Conservation (phyloP, 1,284 basidiomycete genomes). For the Ceratorhiza oryzae-sativae region DNA sequence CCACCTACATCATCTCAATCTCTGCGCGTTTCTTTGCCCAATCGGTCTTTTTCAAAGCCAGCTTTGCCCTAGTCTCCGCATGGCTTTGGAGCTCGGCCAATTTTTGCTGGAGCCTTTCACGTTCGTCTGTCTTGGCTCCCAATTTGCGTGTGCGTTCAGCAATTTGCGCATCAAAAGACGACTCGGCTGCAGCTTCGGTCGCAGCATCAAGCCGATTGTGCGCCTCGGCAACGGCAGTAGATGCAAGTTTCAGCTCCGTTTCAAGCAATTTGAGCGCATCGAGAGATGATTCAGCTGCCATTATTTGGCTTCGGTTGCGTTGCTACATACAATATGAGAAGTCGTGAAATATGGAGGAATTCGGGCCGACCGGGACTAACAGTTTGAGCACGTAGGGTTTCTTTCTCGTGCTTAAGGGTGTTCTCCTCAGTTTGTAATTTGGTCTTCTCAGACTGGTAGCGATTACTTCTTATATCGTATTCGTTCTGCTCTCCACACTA, state of each 20-base stretch:
- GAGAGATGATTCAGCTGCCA: conserved; percentile 60
- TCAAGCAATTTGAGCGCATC: conserved; percentile 65
- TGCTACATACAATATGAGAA: conserved; percentile 50
- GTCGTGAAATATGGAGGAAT: conserved; percentile 2
- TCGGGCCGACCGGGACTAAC: conserved; percentile 54
- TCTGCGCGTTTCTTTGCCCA: conserved; percentile 69
- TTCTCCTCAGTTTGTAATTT: conserved; percentile 44
- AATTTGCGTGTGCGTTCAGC: conserved; percentile 33
- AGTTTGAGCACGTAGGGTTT: conserved; percentile 32
- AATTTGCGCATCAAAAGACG: conserved; percentile 35
- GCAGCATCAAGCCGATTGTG: conserved; percentile 59
- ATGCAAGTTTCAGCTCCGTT: conserved; percentile 58
- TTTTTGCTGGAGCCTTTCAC: conserved; percentile 68
- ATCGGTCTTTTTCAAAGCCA: conserved; percentile 79
- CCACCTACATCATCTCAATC: conserved; percentile 68
- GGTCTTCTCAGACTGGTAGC: conserved; percentile 49
- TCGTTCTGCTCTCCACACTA: conserved; percentile 26
- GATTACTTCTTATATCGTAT: conserved; percentile 42
- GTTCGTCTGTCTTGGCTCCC: conserved; percentile 48
- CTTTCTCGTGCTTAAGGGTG: conserved; percentile 40
- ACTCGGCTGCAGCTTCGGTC: conserved; percentile 60
- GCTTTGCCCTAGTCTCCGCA: conserved; percentile 80
- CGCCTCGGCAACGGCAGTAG: conserved; percentile 31
- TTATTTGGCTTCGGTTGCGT: conserved; percentile 62
- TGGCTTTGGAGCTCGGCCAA: conserved; percentile 73